Evolutionary conservation across 306 rosid species (phyloP), one percentile per base, ranked within the genome.

Genomic region (Cicer cuneatum): DNA sequence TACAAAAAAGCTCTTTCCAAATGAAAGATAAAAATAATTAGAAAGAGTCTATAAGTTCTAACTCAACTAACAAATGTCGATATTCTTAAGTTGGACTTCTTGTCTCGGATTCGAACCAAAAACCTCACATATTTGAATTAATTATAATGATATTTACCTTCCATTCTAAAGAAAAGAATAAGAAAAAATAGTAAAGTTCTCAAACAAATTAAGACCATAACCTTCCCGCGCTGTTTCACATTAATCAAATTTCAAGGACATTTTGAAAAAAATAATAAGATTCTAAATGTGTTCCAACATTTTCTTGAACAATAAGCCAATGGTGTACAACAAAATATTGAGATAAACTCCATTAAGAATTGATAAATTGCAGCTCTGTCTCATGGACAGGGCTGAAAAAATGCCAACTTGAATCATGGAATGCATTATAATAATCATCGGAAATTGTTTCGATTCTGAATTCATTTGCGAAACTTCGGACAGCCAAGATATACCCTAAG

Each of bases 401-500:
- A 80, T 91, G 98, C 96, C 94, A 91, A 89, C 98, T 93, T 51
- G 91, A 88, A 78, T 89, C 91, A 71, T 89, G 98, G 43, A 93
- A 89, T 71, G 94, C 98, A 66, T 81, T 79, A 75, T 84, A 91
- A 79, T 86, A 91, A 74, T 91, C 90, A 77, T 89, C 90, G 5
- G 91, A 89, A 77, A 82, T 66, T 40, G 85, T 86, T 70, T 84
- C 19, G 53, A 89, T 80, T 71, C 35, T 83, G 74, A 89, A 78
- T 75, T 91, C 98, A 8, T 64, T 49, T 33, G 89, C 73, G 76
- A 85, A 81, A 58, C 71, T 69, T 13, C 82, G 81, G 58, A 57
- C 75, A 21, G 88, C 87, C 69, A 89, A 72, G 58, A 93, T 70
- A 59, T 82, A 83, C 57, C 66, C 77, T 13, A 88, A 42, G 0